A percentile compares a stretch with the other conserved stretches of the same genome.
These are phyloP conservation scores for Mycogone perniciosa DNA, from an alignment of 2,329 filamentous ascomycete genomes.

Conservation along the genomic window DNA sequence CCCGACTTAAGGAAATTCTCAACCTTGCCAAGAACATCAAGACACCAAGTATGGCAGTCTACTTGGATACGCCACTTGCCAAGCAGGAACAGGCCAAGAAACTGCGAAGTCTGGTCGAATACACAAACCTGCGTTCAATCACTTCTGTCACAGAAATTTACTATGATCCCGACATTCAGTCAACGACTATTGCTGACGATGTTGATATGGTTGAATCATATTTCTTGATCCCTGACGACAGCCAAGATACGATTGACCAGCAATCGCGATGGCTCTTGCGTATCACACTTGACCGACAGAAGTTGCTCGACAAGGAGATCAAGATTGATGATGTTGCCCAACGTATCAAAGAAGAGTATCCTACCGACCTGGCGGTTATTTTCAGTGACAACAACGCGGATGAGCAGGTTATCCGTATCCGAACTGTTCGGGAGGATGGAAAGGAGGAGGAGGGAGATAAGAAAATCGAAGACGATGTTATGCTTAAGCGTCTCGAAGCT, in stretches of 20 bases:
- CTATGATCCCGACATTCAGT: slow-evolving; percentile 86
- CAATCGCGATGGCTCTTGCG: slow-evolving; percentile 95
- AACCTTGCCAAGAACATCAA: slow-evolving; percentile 98
- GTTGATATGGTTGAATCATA: slow-evolving; percentile 93
- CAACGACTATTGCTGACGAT: slow-evolving; percentile 82
- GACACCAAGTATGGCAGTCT: slow-evolving; percentile 94
- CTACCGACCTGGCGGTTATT: slow-evolving; percentile 79
- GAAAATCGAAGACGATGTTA: slow-evolving; percentile 75
- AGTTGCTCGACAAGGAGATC: slow-evolving; percentile 90
- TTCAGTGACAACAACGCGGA: slow-evolving; percentile 98
- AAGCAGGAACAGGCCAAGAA: slow-evolving; percentile 77
- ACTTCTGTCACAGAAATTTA: slow-evolving; percentile 92
- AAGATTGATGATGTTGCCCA: slow-evolving; percentile 85
- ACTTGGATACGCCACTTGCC: slow-evolving; percentile 58
- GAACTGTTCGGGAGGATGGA: slow-evolving; percentile 66
- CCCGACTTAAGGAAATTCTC: slow-evolving; percentile 97
- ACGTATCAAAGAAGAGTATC: slow-evolving; percentile 84
- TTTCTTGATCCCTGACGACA: slow-evolving; percentile 85
- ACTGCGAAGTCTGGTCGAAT: slow-evolving; percentile 84
- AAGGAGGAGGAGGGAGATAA: slow-evolving; percentile 62
- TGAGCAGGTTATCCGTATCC: slow-evolving; percentile 87
- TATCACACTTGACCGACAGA: slow-evolving; percentile 86
- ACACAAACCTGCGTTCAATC: slow-evolving; percentile 87
- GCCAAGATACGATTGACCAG: slow-evolving; percentile 52
- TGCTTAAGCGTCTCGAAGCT: slow-evolving; percentile 84